Evolutionary conservation across 2,329 filamentous ascomycete species (phyloP).

Genomic region (Aspergillus pseudonomiae): DNA sequence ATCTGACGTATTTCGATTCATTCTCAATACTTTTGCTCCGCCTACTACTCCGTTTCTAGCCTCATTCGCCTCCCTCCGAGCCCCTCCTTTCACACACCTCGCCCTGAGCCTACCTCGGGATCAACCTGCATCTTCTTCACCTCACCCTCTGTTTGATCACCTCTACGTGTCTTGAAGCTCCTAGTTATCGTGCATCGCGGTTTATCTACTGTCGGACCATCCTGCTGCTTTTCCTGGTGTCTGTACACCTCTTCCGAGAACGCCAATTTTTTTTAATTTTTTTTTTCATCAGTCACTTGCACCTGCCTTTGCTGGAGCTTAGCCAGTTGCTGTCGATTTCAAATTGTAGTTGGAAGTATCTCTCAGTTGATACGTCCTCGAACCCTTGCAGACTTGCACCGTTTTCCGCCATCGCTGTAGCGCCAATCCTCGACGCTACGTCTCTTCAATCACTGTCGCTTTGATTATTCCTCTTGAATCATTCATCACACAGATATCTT

Average conservation of each 20-base stretch:
- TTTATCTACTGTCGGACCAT: neutral
- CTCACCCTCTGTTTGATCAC: conserved; percentile 5
- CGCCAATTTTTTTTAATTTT: neutral
- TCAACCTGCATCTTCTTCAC: conserved; percentile 1
- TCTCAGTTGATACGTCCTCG: neutral
- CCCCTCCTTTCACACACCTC: conserved; percentile 2
- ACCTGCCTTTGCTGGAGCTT: neutral
- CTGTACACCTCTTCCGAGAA: neutral
- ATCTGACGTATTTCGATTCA: neutral
- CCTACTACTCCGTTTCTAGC: neutral
- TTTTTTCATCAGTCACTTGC: neutral
- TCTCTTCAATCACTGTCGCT: too few relatives aligned
- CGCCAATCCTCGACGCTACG: neutral
- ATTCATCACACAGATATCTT: neutral
- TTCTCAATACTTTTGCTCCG: neutral
- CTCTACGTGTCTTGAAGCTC: conserved; percentile 6
- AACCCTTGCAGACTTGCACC: too few relatives aligned
- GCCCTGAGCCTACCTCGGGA: conserved; percentile 1
- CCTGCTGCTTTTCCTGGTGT: neutral
- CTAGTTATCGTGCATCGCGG: neutral
- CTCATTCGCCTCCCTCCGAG: conserved; percentile 15
- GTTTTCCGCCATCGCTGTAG: neutral
- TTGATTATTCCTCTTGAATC: neutral
- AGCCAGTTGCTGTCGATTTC: neutral
- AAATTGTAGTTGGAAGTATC: neutral